These are phyloP conservation scores for Babjeviella inositovora DNA, from an alignment of 805 yeast genomes.

Conservation along the genomic window DNA sequence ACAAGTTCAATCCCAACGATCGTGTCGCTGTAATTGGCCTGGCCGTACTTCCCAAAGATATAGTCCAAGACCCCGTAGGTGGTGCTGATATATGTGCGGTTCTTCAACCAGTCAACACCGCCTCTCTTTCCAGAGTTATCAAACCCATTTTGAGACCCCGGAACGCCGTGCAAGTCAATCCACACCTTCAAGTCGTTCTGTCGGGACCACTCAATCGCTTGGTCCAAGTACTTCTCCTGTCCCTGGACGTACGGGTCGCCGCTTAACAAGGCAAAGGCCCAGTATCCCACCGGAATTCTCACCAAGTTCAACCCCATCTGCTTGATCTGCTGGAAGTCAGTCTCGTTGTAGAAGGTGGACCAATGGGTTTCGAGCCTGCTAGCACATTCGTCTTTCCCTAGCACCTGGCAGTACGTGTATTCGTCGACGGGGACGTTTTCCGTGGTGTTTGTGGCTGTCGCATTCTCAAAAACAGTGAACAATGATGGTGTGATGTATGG, in stretches of 20 bases:
- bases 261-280: constrained; percentile 60
- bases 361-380: constrained; percentile 51
- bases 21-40: constrained; percentile 43
- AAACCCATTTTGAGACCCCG: constrained; percentile 92
- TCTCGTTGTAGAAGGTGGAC: constrained; percentile 61
- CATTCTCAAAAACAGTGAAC: constrained; percentile 32
- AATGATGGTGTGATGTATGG: constrained; percentile 75
- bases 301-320: constrained; percentile 64
- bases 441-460: too few relatives aligned
- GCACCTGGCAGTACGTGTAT: constrained; percentile 41
- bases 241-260: constrained; percentile 84
- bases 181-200: constrained; percentile 53
- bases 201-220: constrained; percentile 66
- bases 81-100: constrained; percentile 27
- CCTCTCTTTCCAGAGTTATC: constrained; percentile 88
- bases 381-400: constrained; percentile 46
- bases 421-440: constrained; percentile 73
- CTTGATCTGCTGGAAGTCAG: constrained; percentile 47
- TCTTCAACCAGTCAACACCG: constrained; percentile 33
- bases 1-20: constrained; percentile 73
- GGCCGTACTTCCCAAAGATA: constrained; percentile 51
- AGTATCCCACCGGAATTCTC: constrained; percentile 86
- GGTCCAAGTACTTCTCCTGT: constrained; percentile 54
- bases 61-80: constrained; percentile 39
- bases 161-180: constrained; percentile 93